Base-by-base conservation (phyloP, 257 asterid genomes). In the Solanum gracilifrons region DNA sequence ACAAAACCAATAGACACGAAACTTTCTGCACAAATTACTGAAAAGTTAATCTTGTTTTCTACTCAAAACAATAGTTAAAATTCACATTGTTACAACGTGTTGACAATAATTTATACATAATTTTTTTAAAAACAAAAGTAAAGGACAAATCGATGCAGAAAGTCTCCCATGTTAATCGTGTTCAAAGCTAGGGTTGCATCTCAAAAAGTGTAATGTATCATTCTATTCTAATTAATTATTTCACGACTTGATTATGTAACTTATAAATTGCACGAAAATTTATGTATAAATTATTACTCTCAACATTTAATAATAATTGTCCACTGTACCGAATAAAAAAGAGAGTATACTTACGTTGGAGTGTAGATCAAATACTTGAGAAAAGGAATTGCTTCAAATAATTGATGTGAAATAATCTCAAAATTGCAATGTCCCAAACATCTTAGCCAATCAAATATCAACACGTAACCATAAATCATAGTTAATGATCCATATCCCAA, bases 351-450 rank as follows among this genome's bases (percentile, higher is more conserved):
- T 94, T 91, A 95, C 99, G 98, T 95, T 21, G 99, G 99, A 15
- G 99, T 93, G 69, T 94, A 95, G 31, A 97, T 20, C 64, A 97
- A 21, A 86, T 97, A 95, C 87, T 87, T 92, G 82, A 97, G 92
- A 74, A 93, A 71, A 6, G 98, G 98, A 76, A 92, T 72, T 9
- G 73, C 60, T 21, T 97, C 93, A 89, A 95, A 97, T 13, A 95
- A 82, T 79, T 87, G 94, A 91, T 97, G 95, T 0, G 99, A 97
- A 80, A 97, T 82, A 39, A 97, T 93, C 80, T 97, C 99, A 20
- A 92, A 91, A 75, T 97, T 95, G 89, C 94, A 93, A 92, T 97
- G 97, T 9, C 99, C 99, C 58, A 97, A 92, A 87, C 98, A 94
- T 87, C 98, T 95, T 74, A 97, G 83, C 0, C 85, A 87, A 90